These are phyloP conservation scores for Dipodascopsis tothii DNA, from an alignment of 805 yeast genomes.

Conservation along the genomic window DNA sequence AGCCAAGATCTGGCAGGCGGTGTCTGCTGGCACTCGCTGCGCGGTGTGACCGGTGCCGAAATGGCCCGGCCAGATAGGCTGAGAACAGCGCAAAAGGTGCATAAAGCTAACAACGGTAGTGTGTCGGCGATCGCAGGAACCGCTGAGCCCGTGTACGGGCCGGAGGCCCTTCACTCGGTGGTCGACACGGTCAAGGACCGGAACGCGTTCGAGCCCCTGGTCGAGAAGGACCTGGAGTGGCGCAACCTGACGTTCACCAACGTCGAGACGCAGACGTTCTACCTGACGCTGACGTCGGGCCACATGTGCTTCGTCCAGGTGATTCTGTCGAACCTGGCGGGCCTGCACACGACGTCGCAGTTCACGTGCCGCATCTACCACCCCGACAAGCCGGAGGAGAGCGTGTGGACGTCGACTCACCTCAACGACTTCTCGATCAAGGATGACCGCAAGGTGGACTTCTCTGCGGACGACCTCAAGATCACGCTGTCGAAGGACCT, in stretches of 20 bases:
- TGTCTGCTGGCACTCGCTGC: too few relatives aligned
- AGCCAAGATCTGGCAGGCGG: too few relatives aligned
- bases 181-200: conserved; percentile 50
- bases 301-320: conserved; percentile 73
- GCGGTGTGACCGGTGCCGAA: neutral
- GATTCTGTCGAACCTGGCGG: conserved; percentile 86
- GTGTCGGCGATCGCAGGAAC: conserved; percentile 92
- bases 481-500: conserved; percentile 54
- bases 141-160: conserved; percentile 95
- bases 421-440: conserved; percentile 67
- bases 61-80: too few relatives aligned
- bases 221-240: conserved; percentile 69
- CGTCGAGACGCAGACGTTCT: conserved; percentile 93
- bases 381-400: conserved; percentile 42
- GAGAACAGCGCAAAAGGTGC: neutral
- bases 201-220: conserved; percentile 54
- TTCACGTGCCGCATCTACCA: conserved; percentile 80
- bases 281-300: conserved; percentile 59
- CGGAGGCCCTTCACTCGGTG: conserved; percentile 83
- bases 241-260: conserved; percentile 67
- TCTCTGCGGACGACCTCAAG: conserved; percentile 66
- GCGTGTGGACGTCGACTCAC: conserved; percentile 86
- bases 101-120: neutral
- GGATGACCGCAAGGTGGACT: conserved; percentile 44
- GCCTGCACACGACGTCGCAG: conserved; percentile 70